Conservation (phyloP, 2,329 filamentous ascomycete genomes). For the Colletotrichum liriopes region DNA sequence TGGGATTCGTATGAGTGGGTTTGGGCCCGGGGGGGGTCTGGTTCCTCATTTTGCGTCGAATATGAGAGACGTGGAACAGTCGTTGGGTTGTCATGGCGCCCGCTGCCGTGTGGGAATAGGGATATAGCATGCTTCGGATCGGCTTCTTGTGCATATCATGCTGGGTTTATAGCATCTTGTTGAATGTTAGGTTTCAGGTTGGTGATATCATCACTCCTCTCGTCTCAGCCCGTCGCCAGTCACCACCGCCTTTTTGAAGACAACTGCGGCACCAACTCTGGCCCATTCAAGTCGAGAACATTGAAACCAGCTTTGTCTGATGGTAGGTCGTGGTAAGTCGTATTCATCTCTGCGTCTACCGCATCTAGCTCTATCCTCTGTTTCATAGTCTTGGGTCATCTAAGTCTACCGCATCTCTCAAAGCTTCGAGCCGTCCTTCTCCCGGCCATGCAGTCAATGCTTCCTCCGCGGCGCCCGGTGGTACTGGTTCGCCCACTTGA, state of each 20-base stretch:
- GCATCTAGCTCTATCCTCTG: neutral
- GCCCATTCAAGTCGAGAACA: neutral
- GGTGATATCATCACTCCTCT: neutral
- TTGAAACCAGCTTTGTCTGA: neutral
- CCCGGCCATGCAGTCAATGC: constrained; percentile 36
- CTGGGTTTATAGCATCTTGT: neutral
- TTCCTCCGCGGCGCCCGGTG: constrained; percentile 54
- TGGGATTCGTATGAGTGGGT: neutral
- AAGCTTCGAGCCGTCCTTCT: constrained; percentile 5
- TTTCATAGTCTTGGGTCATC: neutral
- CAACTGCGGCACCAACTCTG: neutral
- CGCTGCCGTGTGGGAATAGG: neutral
- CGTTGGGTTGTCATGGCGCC: neutral
- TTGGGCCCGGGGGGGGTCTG: neutral
- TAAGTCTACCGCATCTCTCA: neutral
- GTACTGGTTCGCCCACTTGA: constrained; percentile 82
- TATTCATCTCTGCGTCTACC: neutral
- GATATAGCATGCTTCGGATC: neutral
- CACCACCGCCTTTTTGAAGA: neutral
- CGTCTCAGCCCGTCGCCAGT: neutral
- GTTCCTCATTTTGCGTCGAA: neutral
- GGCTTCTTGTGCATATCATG: neutral
- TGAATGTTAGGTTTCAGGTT: neutral
- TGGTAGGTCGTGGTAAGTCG: neutral
- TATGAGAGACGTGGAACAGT: no score